phyloP scores from a whole-genome alignment of 2,329 filamentous ascomycete genomes.

The Aureobasidium sp. region DNA sequence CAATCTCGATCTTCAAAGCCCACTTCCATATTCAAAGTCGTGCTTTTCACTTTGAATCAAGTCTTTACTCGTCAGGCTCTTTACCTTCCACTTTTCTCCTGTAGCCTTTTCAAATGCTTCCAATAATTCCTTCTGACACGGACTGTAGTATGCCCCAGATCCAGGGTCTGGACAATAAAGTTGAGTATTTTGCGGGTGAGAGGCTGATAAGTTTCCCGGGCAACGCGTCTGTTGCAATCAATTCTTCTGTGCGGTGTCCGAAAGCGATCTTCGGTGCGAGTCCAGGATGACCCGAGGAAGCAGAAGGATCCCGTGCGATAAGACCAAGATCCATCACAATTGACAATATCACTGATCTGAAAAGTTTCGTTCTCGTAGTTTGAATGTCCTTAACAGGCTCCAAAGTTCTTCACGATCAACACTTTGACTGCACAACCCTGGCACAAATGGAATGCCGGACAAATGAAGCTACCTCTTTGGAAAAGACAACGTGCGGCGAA shows the following conservation, averaged over 20 bases:
- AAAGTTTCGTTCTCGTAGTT: too few species aligned
- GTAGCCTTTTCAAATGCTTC: conserved; percentile 18
- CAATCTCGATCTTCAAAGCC: conserved; percentile 14
- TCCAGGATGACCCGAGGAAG: too few species aligned
- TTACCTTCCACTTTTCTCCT: conserved; percentile 13
- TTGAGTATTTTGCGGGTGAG: background rate
- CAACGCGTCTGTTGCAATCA: background rate
- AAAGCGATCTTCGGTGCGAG: background rate
- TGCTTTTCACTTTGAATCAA: conserved; percentile 9
- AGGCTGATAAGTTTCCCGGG: background rate
- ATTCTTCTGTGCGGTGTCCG: background rate
- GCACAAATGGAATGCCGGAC: background rate
- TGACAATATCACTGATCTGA: too few species aligned
- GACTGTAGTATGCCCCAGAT: background rate
- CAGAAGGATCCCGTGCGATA: too few species aligned
- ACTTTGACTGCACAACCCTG: too few species aligned
- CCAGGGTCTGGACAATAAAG: background rate
- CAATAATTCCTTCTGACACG: conserved; percentile 50
- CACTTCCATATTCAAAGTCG: background rate
- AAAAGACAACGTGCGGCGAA: background rate
- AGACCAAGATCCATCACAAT: too few species aligned
- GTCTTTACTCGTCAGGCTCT: background rate
- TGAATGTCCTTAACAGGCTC: too few species aligned
- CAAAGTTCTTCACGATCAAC: too few species aligned
- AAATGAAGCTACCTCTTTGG: background rate